phyloP scores from a whole-genome alignment of 352 stramenopile species.

The Globisporangium spinosum region DNA sequence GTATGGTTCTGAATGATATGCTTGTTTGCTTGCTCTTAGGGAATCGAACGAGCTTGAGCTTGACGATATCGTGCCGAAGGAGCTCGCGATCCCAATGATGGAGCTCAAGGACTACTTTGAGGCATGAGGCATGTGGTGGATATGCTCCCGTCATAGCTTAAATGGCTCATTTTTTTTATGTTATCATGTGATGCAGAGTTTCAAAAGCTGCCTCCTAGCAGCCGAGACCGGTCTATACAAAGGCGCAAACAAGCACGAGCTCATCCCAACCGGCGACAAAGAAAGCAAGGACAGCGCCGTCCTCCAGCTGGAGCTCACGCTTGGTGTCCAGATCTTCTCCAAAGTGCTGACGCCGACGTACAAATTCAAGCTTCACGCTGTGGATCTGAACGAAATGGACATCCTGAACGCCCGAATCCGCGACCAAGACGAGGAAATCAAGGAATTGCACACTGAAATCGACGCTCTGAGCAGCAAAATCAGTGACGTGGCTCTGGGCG shows the following conservation, averaged over 20 bases:
- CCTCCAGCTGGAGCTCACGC: slow-evolving; percentile 6
- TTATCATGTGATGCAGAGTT: neutral
- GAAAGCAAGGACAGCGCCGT: neutral
- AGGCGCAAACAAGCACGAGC: slow-evolving; percentile 9
- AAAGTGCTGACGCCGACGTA: slow-evolving; percentile 17
- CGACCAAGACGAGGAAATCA: slow-evolving; percentile 13
- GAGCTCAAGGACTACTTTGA: slow-evolving; percentile 15
- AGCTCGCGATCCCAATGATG: slow-evolving; percentile 10
- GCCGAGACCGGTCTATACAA: neutral
- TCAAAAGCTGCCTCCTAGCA: slow-evolving; percentile 10
- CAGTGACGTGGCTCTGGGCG: neutral
- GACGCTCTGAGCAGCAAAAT: neutral
- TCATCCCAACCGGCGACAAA: slow-evolving; percentile 1
- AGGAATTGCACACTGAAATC: slow-evolving; percentile 7
- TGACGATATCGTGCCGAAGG: neutral
- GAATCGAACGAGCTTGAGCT: slow-evolving; percentile 12
- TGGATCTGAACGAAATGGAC: slow-evolving; percentile 8
- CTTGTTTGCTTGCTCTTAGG: neutral
- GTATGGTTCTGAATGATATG: too few species aligned
- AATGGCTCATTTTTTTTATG: neutral
- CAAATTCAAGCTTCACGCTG: neutral
- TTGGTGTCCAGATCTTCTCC: slow-evolving; percentile 9
- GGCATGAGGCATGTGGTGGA: neutral
- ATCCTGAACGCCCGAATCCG: slow-evolving; percentile 7
- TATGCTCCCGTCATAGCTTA: neutral